These are phyloP conservation scores for Verticillium nubilum DNA, from an alignment of 2,329 filamentous ascomycete species.

Conservation along the genomic window DNA sequence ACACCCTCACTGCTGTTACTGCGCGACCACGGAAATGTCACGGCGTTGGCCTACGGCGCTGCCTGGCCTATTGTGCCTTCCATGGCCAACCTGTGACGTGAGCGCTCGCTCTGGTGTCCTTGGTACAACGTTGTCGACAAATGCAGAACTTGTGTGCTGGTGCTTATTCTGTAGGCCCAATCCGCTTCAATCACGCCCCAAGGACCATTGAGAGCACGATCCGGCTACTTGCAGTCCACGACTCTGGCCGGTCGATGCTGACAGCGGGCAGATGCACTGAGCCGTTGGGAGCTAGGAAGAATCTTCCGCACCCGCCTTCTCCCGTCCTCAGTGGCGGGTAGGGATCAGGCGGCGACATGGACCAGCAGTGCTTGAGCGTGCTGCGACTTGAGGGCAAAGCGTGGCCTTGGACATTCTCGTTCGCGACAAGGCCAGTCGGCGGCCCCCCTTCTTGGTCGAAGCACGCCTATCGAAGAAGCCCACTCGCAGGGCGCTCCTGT, in stretches of 20 bases:
- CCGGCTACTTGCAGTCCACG: neutral
- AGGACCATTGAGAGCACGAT: neutral
- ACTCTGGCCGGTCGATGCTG: neutral
- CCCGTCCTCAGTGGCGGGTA: neutral
- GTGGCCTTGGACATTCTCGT: neutral
- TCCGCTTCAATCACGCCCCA: neutral
- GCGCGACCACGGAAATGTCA: neutral
- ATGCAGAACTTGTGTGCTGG: neutral
- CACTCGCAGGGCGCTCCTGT: constrained; percentile 1
- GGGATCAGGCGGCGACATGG: neutral
- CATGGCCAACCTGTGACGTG: neutral
- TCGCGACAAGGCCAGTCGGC: too few species aligned
- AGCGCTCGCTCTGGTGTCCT: neutral
- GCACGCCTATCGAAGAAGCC: neutral
- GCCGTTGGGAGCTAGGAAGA: neutral
- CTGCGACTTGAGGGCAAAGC: neutral
- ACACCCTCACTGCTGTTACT: neutral
- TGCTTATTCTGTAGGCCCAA: neutral
- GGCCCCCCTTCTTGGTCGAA: neutral
- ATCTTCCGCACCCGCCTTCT: neutral
- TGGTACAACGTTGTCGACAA: neutral
- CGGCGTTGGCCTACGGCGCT: neutral
- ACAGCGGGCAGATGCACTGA: neutral
- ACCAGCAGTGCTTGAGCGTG: neutral
- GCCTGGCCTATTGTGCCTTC: neutral